A percentile compares a stretch with the other conserved stretches of the same genome.
These are phyloP conservation scores for Ammopiptanthus mongolicus DNA, from an alignment of 306 rosid genomes.

Conservation along the genomic window DNA sequence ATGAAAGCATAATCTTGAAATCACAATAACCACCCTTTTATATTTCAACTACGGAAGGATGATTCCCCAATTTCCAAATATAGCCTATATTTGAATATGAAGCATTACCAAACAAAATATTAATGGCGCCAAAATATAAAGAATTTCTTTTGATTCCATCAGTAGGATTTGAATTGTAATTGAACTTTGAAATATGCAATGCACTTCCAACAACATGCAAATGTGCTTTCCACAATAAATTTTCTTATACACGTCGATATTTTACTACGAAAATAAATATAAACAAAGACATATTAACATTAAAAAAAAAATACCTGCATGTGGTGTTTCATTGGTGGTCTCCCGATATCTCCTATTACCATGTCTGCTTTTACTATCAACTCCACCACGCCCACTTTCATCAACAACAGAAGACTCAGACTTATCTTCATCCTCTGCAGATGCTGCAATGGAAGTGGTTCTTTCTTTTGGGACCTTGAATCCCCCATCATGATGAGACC, in stretches of 20 bases:
- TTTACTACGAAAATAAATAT: background rate
- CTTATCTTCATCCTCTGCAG: slow-evolving; percentile 65
- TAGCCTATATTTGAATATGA: background rate
- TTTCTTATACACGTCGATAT: background rate
- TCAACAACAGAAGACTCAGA: slow-evolving; percentile 38
- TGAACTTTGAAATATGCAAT: background rate
- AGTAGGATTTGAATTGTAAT: background rate
- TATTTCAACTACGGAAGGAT: background rate
- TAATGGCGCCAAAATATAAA: background rate
- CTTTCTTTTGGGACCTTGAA: slow-evolving; percentile 79
- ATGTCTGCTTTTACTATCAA: slow-evolving; percentile 17
- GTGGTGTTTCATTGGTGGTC: slow-evolving; percentile 34
- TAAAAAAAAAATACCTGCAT: slow-evolving; percentile 32
- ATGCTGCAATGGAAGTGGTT: slow-evolving; percentile 53
- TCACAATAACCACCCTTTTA: background rate
- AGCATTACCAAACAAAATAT: background rate
- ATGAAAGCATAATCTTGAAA: background rate
- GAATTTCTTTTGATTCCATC: background rate
- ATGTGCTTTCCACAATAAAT: background rate
- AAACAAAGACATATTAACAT: background rate
- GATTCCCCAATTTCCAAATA: background rate
- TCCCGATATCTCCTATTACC: slow-evolving; percentile 64
- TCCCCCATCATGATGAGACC: slow-evolving; percentile 41
- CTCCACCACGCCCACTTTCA: slow-evolving; percentile 34
- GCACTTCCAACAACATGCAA: background rate